Conservation (phyloP, 768 basidiomycete genomes). For the Lactarius hatsudake region DNA sequence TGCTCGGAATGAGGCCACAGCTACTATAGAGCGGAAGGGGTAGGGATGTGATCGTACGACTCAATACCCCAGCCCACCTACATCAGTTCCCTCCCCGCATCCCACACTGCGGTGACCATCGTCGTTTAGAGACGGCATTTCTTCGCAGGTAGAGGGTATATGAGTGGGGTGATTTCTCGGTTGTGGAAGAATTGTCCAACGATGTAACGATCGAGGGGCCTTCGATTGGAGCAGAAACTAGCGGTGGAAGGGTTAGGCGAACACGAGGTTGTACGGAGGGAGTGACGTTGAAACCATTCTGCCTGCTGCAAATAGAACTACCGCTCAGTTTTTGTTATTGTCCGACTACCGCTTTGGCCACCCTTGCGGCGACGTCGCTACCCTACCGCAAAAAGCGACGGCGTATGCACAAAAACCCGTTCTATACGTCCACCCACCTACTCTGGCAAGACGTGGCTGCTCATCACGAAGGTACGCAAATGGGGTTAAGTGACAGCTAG, state of each 20-base stretch:
- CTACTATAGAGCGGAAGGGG: background rate
- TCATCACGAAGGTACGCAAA: background rate
- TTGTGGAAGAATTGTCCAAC: background rate
- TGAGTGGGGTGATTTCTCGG: conserved; percentile 1
- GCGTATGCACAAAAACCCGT: background rate
- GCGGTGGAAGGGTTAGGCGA: conserved; percentile 20
- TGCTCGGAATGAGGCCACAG: background rate
- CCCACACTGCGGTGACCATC: conserved; percentile 6
- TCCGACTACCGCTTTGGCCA: conserved; percentile 8
- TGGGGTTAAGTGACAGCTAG: conserved; percentile 18
- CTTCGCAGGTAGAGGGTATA: conserved; percentile 1
- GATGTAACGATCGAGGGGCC: conserved; percentile 10
- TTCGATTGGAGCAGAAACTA: conserved; percentile 13
- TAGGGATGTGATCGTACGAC: background rate
- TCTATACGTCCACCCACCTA: conserved; percentile 1
- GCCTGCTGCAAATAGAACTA: conserved; percentile 5
- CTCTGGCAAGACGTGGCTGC: background rate
- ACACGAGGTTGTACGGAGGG: conserved; percentile 14
- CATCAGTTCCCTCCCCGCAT: background rate
- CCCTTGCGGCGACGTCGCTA: conserved; percentile 11
- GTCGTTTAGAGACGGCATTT: background rate
- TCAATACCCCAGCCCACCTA: background rate
- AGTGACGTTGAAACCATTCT: background rate
- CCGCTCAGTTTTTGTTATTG: conserved; percentile 3
- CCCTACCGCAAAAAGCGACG: conserved; percentile 17